phyloP scores from a whole-genome alignment of 2,329 filamentous ascomycete genomes.

The Reticulascus tulasneorum region DNA sequence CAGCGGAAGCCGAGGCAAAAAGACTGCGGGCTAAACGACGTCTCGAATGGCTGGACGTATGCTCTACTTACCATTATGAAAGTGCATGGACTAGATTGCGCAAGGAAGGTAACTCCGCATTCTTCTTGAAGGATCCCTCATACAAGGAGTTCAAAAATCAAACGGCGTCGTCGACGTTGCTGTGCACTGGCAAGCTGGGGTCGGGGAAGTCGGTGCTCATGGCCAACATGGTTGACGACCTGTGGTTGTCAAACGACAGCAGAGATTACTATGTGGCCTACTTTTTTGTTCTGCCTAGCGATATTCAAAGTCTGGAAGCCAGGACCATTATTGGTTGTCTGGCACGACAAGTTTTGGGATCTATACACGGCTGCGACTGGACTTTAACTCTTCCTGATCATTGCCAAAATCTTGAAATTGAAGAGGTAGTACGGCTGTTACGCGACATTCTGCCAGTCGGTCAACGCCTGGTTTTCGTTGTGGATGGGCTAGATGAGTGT shows the following conservation, averaged over 20 bases:
- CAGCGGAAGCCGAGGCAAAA: too few species aligned
- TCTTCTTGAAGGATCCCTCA: constrained; percentile 13
- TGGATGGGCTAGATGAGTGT: too few species aligned
- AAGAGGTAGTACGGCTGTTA: too few species aligned
- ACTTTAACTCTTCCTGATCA: background rate
- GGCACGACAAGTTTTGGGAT: constrained; percentile 32
- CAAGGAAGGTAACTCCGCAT: constrained; percentile 30
- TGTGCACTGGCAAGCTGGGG: constrained; percentile 36
- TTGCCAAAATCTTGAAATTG: constrained; percentile 7
- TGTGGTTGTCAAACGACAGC: constrained; percentile 25
- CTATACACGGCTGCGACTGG: background rate
- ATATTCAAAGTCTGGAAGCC: constrained; percentile 21
- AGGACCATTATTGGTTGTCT: constrained; percentile 27
- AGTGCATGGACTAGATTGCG: constrained; percentile 37
- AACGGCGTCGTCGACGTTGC: constrained; percentile 19
- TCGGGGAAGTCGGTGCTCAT: constrained; percentile 41
- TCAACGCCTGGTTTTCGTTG: too few species aligned
- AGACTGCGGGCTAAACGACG: constrained; percentile 10
- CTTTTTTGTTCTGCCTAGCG: constrained; percentile 30
- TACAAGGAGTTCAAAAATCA: constrained; percentile 17
- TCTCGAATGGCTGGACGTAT: constrained; percentile 29
- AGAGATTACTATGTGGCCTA: constrained; percentile 19
- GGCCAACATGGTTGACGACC: constrained; percentile 38
- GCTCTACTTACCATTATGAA: constrained; percentile 36
- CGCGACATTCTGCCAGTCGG: too few species aligned